Evolutionary conservation across 768 basidiomycete species (phyloP).

Genomic region (Pisolithus microcarpus): DNA sequence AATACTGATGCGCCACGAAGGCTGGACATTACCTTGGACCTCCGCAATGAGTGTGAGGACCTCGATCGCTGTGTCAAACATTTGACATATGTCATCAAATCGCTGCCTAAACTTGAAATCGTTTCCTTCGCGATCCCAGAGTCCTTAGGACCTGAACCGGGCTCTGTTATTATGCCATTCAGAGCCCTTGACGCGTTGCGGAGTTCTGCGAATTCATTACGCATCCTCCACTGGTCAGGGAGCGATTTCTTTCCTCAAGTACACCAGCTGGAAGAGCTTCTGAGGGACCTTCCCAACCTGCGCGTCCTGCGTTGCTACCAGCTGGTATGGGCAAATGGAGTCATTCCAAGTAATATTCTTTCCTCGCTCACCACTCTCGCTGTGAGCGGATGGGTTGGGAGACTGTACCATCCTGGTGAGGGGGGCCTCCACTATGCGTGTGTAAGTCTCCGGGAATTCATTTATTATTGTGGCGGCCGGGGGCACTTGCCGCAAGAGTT

Average conservation of each 20-base stretch:
- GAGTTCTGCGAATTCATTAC: constrained; percentile 11
- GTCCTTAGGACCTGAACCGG: not conserved
- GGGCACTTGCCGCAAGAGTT: too few relatives aligned
- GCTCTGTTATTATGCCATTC: not conserved
- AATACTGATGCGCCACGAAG: too few relatives aligned
- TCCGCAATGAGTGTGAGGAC: not conserved
- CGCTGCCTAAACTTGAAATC: constrained; percentile 14
- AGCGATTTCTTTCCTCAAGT: not conserved
- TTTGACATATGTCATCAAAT: constrained; percentile 11
- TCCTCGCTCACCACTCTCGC: too few relatives aligned
- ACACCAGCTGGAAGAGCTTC: not conserved
- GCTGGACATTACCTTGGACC: constrained; percentile 18
- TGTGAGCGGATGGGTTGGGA: too few relatives aligned
- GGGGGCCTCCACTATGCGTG: too few relatives aligned
- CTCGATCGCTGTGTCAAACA: not conserved
- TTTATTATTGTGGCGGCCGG: too few relatives aligned
- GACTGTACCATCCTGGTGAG: too few relatives aligned
- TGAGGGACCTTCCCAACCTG: constrained; percentile 8
- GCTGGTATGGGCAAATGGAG: too few relatives aligned
- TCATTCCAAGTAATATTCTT: too few relatives aligned
- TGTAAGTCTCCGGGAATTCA: too few relatives aligned
- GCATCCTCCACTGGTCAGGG: constrained; percentile 15
- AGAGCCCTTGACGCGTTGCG: constrained; percentile 12
- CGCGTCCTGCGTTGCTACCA: too few relatives aligned
- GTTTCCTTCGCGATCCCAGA: constrained; percentile 11